A percentile compares a stretch with the other conserved stretches of the same genome.
These are phyloP conservation scores for Wickerhamomyces rabaulensis DNA, from an alignment of 805 yeast genomes.

Conservation along the genomic window DNA sequence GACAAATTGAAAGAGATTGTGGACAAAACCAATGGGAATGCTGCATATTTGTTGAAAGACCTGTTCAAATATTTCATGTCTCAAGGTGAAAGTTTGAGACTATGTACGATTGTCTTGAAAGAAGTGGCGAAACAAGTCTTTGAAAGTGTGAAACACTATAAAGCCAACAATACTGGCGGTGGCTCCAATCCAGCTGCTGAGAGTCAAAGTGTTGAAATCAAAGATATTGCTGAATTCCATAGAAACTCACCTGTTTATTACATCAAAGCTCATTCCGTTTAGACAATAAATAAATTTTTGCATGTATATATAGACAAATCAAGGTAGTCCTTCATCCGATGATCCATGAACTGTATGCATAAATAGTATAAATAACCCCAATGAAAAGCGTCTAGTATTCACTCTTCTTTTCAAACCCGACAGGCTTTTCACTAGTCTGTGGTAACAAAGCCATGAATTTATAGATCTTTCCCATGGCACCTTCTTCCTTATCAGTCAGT, in stretches of 20 bases:
- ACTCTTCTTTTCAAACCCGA: background rate
- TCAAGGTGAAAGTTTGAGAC: slow-evolving; percentile 36
- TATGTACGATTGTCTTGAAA: slow-evolving; percentile 29
- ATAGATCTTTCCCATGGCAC: slow-evolving; percentile 72
- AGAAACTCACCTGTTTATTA: slow-evolving; percentile 1
- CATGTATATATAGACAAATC: background rate
- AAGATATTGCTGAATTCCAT: slow-evolving; percentile 3
- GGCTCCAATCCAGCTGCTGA: background rate
- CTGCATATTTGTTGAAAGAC: slow-evolving; percentile 32
- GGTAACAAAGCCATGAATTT: slow-evolving; percentile 48
- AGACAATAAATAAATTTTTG: background rate
- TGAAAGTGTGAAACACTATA: slow-evolving; percentile 7
- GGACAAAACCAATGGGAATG: slow-evolving; percentile 32
- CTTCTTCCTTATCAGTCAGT: slow-evolving; percentile 53
- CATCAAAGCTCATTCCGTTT: background rate
- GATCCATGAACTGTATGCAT: background rate
- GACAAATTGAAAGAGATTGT: slow-evolving; percentile 35
- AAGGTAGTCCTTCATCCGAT: too few species aligned
- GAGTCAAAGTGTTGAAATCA: slow-evolving; percentile 3
- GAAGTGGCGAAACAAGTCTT: slow-evolving; percentile 28
- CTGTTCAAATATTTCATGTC: slow-evolving; percentile 37
- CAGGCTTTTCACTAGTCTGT: background rate
- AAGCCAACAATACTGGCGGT: background rate
- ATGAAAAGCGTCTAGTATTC: background rate
- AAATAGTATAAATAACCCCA: background rate